Conservation (phyloP, 352 stramenopile genomes). For the Phytophthora megakarya region DNA sequence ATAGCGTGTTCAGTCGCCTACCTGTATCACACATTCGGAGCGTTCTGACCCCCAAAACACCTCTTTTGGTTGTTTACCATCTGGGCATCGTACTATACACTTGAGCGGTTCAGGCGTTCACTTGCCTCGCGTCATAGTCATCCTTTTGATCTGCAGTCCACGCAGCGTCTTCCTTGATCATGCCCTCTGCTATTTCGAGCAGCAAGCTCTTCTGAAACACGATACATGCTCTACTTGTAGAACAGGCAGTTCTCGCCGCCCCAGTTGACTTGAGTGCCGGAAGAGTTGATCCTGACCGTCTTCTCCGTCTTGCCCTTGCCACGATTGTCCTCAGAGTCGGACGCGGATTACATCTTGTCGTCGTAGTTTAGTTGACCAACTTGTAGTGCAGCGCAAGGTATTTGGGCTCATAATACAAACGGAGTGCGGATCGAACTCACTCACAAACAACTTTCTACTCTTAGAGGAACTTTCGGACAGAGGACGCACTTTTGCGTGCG, state of each 20-base stretch:
- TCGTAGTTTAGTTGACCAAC: constrained; percentile 7
- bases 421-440: not conserved
- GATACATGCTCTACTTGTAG: constrained; percentile 15
- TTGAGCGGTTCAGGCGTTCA: too few relatives aligned
- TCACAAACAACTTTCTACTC: not conserved
- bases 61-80: too few relatives aligned
- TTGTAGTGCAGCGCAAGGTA: not conserved
- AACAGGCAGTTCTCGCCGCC: constrained; percentile 17
- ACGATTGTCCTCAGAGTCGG: constrained; percentile 3
- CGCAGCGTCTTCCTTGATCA: too few relatives aligned
- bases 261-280: constrained; percentile 10
- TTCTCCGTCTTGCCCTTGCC: constrained; percentile 13
- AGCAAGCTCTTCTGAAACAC: constrained; percentile 6
- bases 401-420: not conserved
- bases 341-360: constrained; percentile 13
- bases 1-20: too few relatives aligned
- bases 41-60: too few relatives aligned
- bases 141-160: too few relatives aligned
- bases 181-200: too few relatives aligned
- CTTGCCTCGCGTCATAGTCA: too few relatives aligned
- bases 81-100: too few relatives aligned
- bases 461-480: not conserved
- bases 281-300: constrained; percentile 4
- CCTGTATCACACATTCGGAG: too few relatives aligned
- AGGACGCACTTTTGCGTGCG: too few relatives aligned